Conservation (phyloP, 164 flowering plant species). For the Dillenia turbinata region DNA sequence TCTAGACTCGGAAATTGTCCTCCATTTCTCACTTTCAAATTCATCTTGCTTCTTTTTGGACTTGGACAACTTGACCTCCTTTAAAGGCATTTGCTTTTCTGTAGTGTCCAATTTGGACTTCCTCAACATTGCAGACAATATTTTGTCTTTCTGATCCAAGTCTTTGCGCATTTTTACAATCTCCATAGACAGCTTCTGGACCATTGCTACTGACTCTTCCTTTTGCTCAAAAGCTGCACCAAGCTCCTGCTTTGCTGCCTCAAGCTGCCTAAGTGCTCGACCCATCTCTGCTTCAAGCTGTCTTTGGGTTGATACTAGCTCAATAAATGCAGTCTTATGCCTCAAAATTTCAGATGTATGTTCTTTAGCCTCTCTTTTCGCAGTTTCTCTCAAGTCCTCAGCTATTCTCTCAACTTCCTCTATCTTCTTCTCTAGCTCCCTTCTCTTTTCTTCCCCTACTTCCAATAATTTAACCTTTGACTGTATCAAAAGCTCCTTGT, state of each 20-base stretch:
- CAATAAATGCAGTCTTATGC: constrained; percentile 87
- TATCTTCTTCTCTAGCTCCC: constrained; percentile 55
- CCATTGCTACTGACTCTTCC: constrained; percentile 54
- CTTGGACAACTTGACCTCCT: constrained; percentile 68
- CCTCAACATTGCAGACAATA: constrained; percentile 81
- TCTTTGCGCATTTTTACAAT: constrained; percentile 59
- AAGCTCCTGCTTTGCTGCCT: constrained; percentile 59
- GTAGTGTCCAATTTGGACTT: constrained; percentile 71
- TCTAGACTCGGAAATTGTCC: constrained; percentile 39
- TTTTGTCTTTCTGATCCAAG: constrained; percentile 81
- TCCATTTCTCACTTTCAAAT: constrained; percentile 55
- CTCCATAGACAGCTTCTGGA: constrained; percentile 63
- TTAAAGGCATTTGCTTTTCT: constrained; percentile 65
- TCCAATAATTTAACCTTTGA: constrained; percentile 51
- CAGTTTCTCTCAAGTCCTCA: constrained; percentile 53
- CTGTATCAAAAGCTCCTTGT: constrained; percentile 39
- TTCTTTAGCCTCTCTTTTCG: constrained; percentile 45
- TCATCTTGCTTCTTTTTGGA: constrained; percentile 70
- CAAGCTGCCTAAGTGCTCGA: constrained; percentile 68
- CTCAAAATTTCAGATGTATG: constrained; percentile 65
- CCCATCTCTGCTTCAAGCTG: constrained; percentile 91
- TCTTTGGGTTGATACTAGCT: constrained; percentile 86
- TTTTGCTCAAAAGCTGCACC: constrained; percentile 54
- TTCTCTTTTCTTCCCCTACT: constrained; percentile 43
- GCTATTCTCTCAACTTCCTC: constrained; percentile 28